Evolutionary conservation across 805 yeast species (phyloP).

Genomic region (Spathaspora hagerdaliae): DNA sequence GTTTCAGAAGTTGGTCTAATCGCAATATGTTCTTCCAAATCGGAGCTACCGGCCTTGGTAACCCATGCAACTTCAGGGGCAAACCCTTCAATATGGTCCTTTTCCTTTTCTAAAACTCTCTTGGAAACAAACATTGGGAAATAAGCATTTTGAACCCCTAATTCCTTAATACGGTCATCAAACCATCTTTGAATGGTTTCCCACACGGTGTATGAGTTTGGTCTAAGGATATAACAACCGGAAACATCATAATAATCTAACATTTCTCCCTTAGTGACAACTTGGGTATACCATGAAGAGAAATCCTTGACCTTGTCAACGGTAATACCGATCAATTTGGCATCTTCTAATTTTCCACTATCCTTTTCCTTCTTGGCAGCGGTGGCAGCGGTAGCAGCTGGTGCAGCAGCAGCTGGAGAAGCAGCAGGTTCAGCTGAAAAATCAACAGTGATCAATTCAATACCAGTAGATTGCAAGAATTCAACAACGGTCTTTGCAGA

Average conservation of each 20-base stretch:
- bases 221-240: constrained; percentile 97
- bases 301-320: constrained; percentile 89
- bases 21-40: constrained; percentile 96
- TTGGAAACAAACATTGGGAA: constrained; percentile 98
- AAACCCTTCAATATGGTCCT: constrained; percentile 97
- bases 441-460: constrained; percentile 53
- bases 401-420: constrained; percentile 34
- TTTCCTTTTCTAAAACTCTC: constrained; percentile 91
- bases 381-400: constrained; percentile 16
- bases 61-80: constrained; percentile 99
- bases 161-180: constrained; percentile 69
- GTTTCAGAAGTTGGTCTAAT: constrained; percentile 99
- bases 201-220: constrained; percentile 93
- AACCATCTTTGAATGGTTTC: constrained; percentile 89
- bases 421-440: constrained; percentile 42
- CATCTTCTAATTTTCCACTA: constrained; percentile 68
- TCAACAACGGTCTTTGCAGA: constrained; percentile 44
- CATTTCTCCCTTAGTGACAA: constrained; percentile 96
- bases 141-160: constrained; percentile 93
- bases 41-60: constrained; percentile 90
- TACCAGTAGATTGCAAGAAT: constrained; percentile 46
- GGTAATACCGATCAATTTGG: constrained; percentile 92
- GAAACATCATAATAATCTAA: constrained; percentile 97
- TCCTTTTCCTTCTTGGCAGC: constrained; percentile 34
- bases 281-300: constrained; percentile 97